Evolutionary conservation across 108 stramenopile genomes (phyloP).

Genomic region (Cyclotella choctawhatcheeana): DNA sequence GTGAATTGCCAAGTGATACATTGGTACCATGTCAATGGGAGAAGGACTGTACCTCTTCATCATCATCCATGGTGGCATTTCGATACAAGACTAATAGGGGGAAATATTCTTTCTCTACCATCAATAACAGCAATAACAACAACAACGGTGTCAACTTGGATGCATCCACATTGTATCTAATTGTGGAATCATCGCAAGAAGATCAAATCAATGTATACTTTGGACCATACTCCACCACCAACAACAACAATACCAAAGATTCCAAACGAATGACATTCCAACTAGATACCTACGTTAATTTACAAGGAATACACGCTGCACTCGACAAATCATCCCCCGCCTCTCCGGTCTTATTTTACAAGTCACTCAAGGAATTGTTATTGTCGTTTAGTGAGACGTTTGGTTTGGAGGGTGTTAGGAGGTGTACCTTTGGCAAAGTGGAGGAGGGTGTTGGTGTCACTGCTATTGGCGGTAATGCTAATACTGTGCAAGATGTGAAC

Average conservation of each 20-base stretch:
- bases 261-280: constrained; percentile 47
- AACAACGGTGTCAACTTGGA: too few relatives aligned
- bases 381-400: constrained; percentile 56
- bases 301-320: constrained; percentile 66
- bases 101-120: constrained; percentile 14
- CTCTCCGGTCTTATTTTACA: constrained; percentile 72
- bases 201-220: constrained; percentile 28
- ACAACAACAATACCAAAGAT: constrained; percentile 10
- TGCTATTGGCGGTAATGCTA: not conserved
- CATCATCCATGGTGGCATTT: constrained; percentile 33
- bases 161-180: constrained; percentile 31
- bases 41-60: not conserved
- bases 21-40: constrained; percentile 80
- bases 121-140: too few relatives aligned
- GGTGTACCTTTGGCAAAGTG: constrained; percentile 15
- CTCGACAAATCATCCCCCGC: constrained; percentile 25
- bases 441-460: not conserved
- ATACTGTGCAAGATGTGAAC: not conserved
- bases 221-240: too few relatives aligned
- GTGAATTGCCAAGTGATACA: constrained; percentile 63
- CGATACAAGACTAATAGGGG: constrained; percentile 37
- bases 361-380: constrained; percentile 57
- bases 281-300: constrained; percentile 66
- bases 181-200: constrained; percentile 9
- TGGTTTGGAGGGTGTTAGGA: constrained; percentile 30